Base-by-base conservation (phyloP, 805 yeast species). In the Cyberlindnera mississippiensis region DNA sequence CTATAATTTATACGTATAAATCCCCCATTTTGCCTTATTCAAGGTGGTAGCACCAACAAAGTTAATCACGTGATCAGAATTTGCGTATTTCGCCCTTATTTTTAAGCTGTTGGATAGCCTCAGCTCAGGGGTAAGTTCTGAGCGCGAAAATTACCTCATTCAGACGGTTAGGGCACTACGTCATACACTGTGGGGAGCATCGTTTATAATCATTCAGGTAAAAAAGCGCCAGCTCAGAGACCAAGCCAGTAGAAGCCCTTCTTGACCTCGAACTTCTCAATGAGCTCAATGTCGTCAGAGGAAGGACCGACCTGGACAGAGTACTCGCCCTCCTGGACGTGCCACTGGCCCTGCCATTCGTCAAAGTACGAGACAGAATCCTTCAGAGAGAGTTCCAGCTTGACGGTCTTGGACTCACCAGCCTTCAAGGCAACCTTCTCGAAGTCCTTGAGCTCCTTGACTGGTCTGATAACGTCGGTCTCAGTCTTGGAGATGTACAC, bases 401-500 rank as follows among this genome's bases (percentile, higher is more conserved):
- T 44, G 15, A 71, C 75, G 1, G 59, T 52, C 40, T 60, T 59
- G 9, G 66, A 42, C 48, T 70, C 72, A 8, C 78, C 78, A 4
- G 79, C 63, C 36, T 60, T 51, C 44, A 80, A 52, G 29, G 46
- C 55, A 8, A 74, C 71, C 60, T 80, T 79, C 14, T 61, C 70
- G 53, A 75, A 80, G 20, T 73, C 82, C 58, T 76, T 78, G 57
- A 80, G 66, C 52, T 80, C 85, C 60, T 79, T 80, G 18, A 67
- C 56, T 10, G 85, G 82, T 53, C 85, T 69, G 38, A 66, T 66
- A 26, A 59, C 55, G 36, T 53, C 60, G 15, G 67, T 64, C 12
- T 55, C 51, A 22, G 55, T 55, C 37, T 64, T 67, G 31, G 63
- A 49, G 42, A 80, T 55, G 54, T 79, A 80, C 16, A 76, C 60